Evolutionary conservation across 73 alveolate species (phyloP).

Genomic region (Tetrahymena elliotti): DNA sequence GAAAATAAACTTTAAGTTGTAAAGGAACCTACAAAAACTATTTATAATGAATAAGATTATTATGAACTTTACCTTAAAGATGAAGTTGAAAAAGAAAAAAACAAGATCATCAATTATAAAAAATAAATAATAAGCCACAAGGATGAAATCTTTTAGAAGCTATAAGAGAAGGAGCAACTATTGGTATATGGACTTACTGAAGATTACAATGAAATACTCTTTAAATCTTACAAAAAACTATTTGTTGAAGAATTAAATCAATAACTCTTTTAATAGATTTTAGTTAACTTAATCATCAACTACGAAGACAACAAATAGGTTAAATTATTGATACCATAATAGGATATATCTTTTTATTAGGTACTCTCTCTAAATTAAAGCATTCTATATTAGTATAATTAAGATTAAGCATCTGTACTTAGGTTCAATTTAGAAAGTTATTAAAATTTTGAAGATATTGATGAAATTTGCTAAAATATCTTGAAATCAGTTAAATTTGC

Average conservation of each 20-base stretch:
- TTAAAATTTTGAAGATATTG: neutral
- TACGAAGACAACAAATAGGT: neutral
- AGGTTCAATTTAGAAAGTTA: neutral
- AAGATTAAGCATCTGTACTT: neutral
- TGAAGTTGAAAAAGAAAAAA: neutral
- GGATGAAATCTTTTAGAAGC: neutral
- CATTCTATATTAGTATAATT: neutral
- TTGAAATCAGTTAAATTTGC: neutral
- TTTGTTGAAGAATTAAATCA: neutral
- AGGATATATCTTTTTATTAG: neutral
- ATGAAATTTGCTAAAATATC: neutral
- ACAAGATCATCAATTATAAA: neutral
- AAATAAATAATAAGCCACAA: neutral
- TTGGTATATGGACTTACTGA: neutral
- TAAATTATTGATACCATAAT: neutral
- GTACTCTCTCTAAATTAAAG: neutral
- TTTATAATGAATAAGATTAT: neutral
- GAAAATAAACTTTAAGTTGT: neutral
- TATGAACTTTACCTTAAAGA: neutral
- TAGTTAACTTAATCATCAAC: neutral
- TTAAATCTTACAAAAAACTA: neutral
- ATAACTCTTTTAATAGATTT: neutral
- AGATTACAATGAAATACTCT: neutral
- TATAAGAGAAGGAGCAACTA: neutral
- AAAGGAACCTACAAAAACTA: neutral